phyloP scores from a whole-genome alignment of 495 filamentous ascomycete species.

The Cryomyces minteri region DNA sequence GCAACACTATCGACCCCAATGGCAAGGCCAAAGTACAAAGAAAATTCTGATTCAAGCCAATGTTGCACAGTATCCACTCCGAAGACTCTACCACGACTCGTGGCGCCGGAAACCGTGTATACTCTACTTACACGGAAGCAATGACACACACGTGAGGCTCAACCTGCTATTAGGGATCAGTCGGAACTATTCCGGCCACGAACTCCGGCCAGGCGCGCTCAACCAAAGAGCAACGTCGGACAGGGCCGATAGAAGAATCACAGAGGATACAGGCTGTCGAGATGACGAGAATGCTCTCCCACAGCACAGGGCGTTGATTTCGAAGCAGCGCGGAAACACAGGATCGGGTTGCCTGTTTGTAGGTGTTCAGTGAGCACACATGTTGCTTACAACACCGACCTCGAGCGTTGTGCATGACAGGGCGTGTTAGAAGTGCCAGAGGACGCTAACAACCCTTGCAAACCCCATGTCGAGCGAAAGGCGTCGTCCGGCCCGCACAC shows the following conservation, averaged over 20 bases:
- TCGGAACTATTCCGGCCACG: neutral
- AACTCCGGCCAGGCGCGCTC: neutral
- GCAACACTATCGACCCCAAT: neutral
- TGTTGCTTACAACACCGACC: no score
- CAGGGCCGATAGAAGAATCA: neutral
- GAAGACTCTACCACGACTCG: neutral
- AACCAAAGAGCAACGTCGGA: neutral
- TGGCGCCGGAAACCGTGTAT: slow-evolving; percentile 6
- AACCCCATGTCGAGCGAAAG: no score
- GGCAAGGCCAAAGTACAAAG: neutral
- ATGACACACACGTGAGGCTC: neutral
- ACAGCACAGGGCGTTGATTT: neutral
- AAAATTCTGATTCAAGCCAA: neutral
- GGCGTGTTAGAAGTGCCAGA: no score
- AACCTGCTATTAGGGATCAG: neutral
- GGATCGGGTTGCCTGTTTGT: neutral
- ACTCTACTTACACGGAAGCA: slow-evolving; percentile 10
- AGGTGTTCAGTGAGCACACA: no score
- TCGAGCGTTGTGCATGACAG: no score
- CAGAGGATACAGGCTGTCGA: no score
- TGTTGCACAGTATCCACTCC: no score
- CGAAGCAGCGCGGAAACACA: neutral
- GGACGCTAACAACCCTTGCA: no score
- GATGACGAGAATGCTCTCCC: no score
- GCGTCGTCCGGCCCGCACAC: no score